A percentile compares a stretch with the other conserved stretches of the same genome.
Conservation (phyloP, 2,329 filamentous ascomycete species). For the Aspergillus aculeatus region DNA sequence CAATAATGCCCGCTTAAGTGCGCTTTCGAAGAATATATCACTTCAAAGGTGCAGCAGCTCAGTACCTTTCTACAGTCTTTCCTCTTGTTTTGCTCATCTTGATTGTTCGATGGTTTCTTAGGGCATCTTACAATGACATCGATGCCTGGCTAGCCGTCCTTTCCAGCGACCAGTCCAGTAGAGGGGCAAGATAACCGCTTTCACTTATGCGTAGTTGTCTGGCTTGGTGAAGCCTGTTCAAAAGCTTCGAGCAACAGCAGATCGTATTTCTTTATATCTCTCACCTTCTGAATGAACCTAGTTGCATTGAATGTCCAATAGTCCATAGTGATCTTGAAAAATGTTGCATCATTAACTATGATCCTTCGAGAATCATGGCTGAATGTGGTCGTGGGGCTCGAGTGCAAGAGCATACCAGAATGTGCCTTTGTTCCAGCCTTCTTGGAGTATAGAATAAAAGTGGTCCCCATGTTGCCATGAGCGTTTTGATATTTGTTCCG, state of each 20-base stretch:
- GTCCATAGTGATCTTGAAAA: slow-evolving; percentile 18
- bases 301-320: slow-evolving; percentile 21
- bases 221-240: background rate
- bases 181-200: too few species aligned
- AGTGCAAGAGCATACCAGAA: slow-evolving; percentile 30
- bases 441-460: background rate
- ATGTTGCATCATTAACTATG: slow-evolving; percentile 17
- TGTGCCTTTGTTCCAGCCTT: slow-evolving; percentile 24
- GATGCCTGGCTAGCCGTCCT: too few species aligned
- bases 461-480: background rate
- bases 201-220: too few species aligned
- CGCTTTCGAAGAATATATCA: too few species aligned
- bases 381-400: slow-evolving; percentile 26
- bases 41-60: too few species aligned
- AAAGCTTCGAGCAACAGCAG: slow-evolving; percentile 14
- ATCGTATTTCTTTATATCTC: slow-evolving; percentile 25
- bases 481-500: too few species aligned
- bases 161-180: too few species aligned
- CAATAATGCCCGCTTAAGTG: too few species aligned
- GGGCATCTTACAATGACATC: too few species aligned
- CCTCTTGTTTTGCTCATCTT: too few species aligned
- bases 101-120: too few species aligned
- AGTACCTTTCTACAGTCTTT: too few species aligned
- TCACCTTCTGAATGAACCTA: slow-evolving; percentile 19
- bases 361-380: slow-evolving; percentile 20